These are phyloP conservation scores for Ascocoryne sarcoides DNA, from an alignment of 2,329 filamentous ascomycete species.

Conservation along the genomic window DNA sequence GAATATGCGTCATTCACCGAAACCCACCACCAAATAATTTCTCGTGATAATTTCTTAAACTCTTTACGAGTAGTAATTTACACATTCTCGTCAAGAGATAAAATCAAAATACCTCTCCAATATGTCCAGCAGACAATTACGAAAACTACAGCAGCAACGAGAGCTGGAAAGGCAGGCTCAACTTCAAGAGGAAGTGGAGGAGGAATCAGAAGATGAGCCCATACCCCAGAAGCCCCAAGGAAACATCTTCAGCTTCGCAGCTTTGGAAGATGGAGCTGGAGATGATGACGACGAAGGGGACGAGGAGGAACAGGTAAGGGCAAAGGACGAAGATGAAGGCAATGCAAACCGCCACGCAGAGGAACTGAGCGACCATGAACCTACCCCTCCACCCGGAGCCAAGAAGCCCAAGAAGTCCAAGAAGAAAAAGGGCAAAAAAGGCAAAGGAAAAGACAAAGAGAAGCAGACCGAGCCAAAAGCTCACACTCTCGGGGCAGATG, in stretches of 20 bases:
- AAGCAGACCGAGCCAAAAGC: constrained; percentile 21
- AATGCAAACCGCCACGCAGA: background rate
- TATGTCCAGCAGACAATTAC: constrained; percentile 30
- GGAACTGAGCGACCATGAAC: constrained; percentile 27
- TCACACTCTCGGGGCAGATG: constrained; percentile 39
- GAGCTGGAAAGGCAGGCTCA: constrained; percentile 25
- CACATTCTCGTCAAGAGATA: too few species aligned
- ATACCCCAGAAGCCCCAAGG: constrained; percentile 32
- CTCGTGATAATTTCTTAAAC: background rate
- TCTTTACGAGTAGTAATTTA: too few species aligned
- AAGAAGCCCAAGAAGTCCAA: constrained; percentile 52
- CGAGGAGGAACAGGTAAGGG: constrained; percentile 24
- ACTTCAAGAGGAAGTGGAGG: constrained; percentile 15
- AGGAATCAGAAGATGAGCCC: constrained; percentile 24
- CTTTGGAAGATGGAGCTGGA: constrained; percentile 32
- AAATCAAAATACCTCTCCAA: too few species aligned
- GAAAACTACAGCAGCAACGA: constrained; percentile 29
- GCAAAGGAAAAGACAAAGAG: constrained; percentile 14
- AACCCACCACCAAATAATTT: background rate
- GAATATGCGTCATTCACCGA: constrained; percentile 22
- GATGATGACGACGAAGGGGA: constrained; percentile 28
- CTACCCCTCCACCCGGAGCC: constrained; percentile 19
- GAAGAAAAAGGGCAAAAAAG: constrained; percentile 40
- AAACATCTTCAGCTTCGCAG: constrained; percentile 45
- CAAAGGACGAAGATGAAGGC: background rate